Percentiles rank a stretch among this genome's conserved stretches.
These are phyloP conservation scores for Candida germanica DNA, from an alignment of 805 yeast genomes.

Conservation along the genomic window DNA sequence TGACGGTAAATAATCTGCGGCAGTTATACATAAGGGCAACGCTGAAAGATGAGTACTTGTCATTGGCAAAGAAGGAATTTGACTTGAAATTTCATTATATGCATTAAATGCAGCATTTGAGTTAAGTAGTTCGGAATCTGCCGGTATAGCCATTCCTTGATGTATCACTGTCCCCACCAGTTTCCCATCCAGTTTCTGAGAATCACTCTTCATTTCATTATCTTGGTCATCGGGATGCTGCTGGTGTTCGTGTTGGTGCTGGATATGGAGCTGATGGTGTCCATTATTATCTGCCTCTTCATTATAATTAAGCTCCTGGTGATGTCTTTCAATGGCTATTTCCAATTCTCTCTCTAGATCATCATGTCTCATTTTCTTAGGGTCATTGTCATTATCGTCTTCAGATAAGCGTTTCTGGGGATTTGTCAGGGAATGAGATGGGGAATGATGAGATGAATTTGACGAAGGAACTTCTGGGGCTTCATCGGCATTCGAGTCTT, in stretches of 20 bases:
- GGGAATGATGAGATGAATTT: too few relatives aligned
- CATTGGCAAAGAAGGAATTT: slow-evolving; percentile 29
- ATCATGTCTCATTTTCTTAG: slow-evolving; percentile 4
- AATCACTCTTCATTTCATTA: too few relatives aligned
- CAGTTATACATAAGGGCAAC: slow-evolving; percentile 54
- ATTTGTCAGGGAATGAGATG: too few relatives aligned
- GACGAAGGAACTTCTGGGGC: too few relatives aligned
- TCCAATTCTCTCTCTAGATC: slow-evolving; percentile 1
- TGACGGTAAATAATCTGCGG: slow-evolving; percentile 54
- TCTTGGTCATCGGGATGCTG: neutral
- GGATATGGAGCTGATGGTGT: neutral
- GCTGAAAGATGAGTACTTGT: slow-evolving; percentile 55
- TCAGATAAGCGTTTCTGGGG: neutral
- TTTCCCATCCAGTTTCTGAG: neutral
- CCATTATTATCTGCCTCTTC: neutral
- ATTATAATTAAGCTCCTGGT: neutral
- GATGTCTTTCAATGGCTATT: neutral
- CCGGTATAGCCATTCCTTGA: slow-evolving; percentile 29
- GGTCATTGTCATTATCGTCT: slow-evolving; percentile 2
- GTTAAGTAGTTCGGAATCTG: slow-evolving; percentile 40
- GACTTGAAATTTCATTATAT: slow-evolving; percentile 39
- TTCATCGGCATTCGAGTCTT: neutral
- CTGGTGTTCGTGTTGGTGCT: neutral
- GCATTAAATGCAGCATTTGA: slow-evolving; percentile 41
- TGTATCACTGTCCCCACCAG: slow-evolving; percentile 15